phyloP scores from a whole-genome alignment of 2,329 filamentous ascomycete species.

The Pezicula rhizophila region DNA sequence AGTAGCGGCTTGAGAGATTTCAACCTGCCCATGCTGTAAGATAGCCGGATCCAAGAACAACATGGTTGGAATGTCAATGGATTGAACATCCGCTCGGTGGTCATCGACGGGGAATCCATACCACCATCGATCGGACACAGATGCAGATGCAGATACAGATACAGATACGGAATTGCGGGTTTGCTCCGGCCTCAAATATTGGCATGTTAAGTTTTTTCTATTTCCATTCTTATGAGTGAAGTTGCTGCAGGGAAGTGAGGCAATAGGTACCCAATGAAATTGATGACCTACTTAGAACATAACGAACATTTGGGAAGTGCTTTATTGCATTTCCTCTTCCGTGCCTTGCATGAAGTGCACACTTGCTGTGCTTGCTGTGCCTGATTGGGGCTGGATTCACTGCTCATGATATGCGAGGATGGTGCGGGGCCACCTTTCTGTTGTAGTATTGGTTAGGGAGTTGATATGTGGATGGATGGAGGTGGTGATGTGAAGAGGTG shows the following conservation, averaged over 20 bases:
- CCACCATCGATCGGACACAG: not conserved
- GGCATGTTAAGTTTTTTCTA: not conserved
- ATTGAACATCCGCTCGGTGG: not conserved
- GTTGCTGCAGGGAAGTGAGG: not conserved
- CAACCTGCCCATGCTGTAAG: slow-evolving; percentile 4
- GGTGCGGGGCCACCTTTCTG: not conserved
- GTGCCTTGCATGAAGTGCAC: slow-evolving; percentile 3
- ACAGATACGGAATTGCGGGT: not conserved
- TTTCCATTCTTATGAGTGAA: not conserved
- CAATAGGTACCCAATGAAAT: not conserved
- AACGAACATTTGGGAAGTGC: slow-evolving; percentile 3
- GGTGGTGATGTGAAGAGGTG: not conserved
- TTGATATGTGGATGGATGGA: not conserved
- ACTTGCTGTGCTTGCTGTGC: slow-evolving; percentile 2
- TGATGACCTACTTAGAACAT: slow-evolving; percentile 3
- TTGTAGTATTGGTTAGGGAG: not conserved
- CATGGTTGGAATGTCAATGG: slow-evolving; percentile 4
- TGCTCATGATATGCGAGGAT: not conserved
- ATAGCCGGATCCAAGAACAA: slow-evolving; percentile 7
- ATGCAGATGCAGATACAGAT: not conserved
- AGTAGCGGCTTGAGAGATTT: not conserved
- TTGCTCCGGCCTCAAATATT: not conserved
- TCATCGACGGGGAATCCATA: not conserved
- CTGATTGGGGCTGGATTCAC: not conserved
- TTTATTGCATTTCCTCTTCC: slow-evolving; percentile 7